Evolutionary conservation across 345 rosid genomes (phyloP), one percentile per base, ranked within the genome.

Genomic region (Populus alba): DNA sequence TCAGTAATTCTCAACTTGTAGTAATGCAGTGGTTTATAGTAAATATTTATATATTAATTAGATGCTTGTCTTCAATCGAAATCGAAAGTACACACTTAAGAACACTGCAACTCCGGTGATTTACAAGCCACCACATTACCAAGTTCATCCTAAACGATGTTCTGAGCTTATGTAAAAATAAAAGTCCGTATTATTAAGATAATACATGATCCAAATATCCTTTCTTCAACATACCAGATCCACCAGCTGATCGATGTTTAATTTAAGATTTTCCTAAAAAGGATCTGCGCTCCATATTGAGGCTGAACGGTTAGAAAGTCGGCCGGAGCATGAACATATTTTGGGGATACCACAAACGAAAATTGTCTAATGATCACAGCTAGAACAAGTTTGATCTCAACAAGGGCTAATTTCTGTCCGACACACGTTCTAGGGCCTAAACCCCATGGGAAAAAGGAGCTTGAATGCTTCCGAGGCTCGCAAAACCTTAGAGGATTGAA

Each of bases 241-340:
- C 18, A 16, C 55, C 55, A 18, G 55, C 55, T 33, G 37, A 33
- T 33, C 20, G 18, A 49, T 49, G 55, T 49, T 49, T 18, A 31
- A 1, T 63, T 63, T 12, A 33, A 20, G 37, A 67, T 67, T 22
- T 33, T 67, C 12, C 45, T 33, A 12, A 67, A 20, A 10, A 94
- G 83, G 39, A 94, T 82, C 39, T 87, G 97, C 25, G 93, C 89
- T 72, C 97, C 98, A 33, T 87, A 39, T 75, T 90, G 95, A 37
- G 98, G 98, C 80, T 87, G 91, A 84, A 86, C 51, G 66, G 83
- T 87, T 57, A 90, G 79, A 47, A 82, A 37, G 71, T 81, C 71
- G 81, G 85, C 77, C 1, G 98, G 98, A 39, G 97, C 91, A 79
- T 94, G 98, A 66, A 83, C 89, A 68, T 92, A 94, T 10, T 88